phyloP scores from a whole-genome alignment of 352 stramenopile genomes.

The Phytopythium boreale region DNA sequence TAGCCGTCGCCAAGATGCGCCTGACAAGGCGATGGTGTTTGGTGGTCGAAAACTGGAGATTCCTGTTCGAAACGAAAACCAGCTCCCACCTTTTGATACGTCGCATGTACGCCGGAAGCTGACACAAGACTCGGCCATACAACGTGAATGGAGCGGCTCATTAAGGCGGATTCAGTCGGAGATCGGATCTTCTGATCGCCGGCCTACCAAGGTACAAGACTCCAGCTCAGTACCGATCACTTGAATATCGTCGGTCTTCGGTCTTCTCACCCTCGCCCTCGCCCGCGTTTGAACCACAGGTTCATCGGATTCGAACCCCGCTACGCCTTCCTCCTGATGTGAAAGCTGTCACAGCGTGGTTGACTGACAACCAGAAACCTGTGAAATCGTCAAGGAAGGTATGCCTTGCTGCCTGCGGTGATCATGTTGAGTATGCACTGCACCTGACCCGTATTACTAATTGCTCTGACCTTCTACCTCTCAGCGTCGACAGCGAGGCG shows the following conservation, averaged over 20 bases:
- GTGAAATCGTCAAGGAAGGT: conserved; percentile 21
- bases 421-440: neutral
- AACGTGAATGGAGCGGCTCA: neutral
- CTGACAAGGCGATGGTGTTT: conserved; percentile 71
- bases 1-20: conserved; percentile 51
- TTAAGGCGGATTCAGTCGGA: neutral
- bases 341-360: conserved; percentile 27
- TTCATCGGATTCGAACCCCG: conserved; percentile 38
- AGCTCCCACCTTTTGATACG: conserved; percentile 54
- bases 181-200: neutral
- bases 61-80: conserved; percentile 21
- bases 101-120: conserved; percentile 9
- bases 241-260: neutral
- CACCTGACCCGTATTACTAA: neutral
- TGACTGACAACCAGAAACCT: conserved; percentile 14
- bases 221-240: neutral
- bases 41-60: conserved; percentile 73
- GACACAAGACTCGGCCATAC: conserved; percentile 4
- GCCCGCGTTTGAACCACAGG: conserved; percentile 7
- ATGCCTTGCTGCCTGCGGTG: neutral
- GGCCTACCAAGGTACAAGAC: neutral
- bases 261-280: neutral
- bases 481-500: neutral
- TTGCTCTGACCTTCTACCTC: neutral
- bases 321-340: conserved; percentile 32